A percentile compares a stretch with the other conserved stretches of the same genome.
These are phyloP conservation scores for Barnettozyma salicaria DNA, from an alignment of 805 yeast species.

Conservation along the genomic window DNA sequence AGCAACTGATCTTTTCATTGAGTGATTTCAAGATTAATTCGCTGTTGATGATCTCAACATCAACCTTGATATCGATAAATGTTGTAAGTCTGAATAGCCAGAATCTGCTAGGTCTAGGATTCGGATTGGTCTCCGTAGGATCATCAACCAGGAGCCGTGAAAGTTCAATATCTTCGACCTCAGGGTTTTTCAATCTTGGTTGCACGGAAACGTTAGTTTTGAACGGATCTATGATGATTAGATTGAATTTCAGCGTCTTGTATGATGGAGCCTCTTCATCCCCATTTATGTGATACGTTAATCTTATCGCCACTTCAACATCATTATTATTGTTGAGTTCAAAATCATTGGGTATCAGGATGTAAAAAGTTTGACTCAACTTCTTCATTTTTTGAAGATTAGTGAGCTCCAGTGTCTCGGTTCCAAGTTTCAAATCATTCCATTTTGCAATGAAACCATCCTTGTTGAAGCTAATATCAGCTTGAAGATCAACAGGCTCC, in stretches of 20 bases:
- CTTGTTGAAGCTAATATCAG: conserved; percentile 13
- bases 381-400: conserved; percentile 4
- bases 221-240: conserved; percentile 30
- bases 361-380: background rate
- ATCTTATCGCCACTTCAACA: conserved; percentile 16
- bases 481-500: conserved; percentile 28
- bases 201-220: conserved; percentile 25
- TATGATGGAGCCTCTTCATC: conserved; percentile 28
- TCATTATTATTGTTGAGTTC: background rate
- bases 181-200: conserved; percentile 27
- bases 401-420: conserved; percentile 5
- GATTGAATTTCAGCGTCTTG: conserved; percentile 18
- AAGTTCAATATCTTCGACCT: conserved; percentile 11
- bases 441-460: conserved; percentile 11
- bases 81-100: conserved; percentile 32
- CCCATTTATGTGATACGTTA: conserved; percentile 26
- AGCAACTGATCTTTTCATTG: conserved; percentile 31
- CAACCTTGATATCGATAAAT: conserved; percentile 14
- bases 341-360: conserved; percentile 11
- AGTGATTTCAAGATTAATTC: conserved; percentile 26
- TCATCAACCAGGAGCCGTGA: background rate
- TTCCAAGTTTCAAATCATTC: conserved; percentile 9
- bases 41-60: conserved; percentile 32
- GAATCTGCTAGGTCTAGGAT: conserved; percentile 30
- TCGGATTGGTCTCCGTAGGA: background rate